Conservation (phyloP, 1,284 basidiomycete species). For the Grifola frondosa region DNA sequence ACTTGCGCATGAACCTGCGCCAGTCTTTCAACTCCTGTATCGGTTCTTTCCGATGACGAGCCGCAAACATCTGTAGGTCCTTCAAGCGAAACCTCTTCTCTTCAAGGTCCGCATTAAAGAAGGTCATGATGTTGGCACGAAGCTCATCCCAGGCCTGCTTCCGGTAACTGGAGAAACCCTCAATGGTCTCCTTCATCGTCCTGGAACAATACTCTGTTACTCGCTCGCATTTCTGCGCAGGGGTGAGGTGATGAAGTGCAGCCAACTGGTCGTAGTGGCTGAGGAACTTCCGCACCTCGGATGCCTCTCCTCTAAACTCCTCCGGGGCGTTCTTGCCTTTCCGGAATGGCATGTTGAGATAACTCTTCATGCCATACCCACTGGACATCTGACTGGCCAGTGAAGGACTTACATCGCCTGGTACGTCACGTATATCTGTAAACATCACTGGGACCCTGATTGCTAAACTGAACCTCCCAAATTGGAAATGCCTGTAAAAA, state of each 20-base stretch:
- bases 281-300: constrained; percentile 1
- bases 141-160: background rate
- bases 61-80: constrained; percentile 1
- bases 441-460: too few relatives aligned
- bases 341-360: constrained; percentile 1
- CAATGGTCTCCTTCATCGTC: constrained; percentile 1
- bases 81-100: background rate
- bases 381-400: too few relatives aligned
- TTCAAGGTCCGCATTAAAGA: constrained; percentile 6
- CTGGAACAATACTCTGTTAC: constrained; percentile 2
- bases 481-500: too few relatives aligned
- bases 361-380: too few relatives aligned
- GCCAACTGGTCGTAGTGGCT: constrained; percentile 2
- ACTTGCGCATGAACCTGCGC: background rate
- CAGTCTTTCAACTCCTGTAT: constrained; percentile 1
- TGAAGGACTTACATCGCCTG: too few relatives aligned
- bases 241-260: constrained; percentile 1
- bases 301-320: constrained; percentile 1
- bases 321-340: background rate
- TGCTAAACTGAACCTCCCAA: too few relatives aligned
- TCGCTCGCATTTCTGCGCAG: constrained; percentile 2
- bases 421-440: too few relatives aligned
- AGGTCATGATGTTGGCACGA: background rate
- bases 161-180: background rate
- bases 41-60: background rate